phyloP scores from a whole-genome alignment of 2,329 filamentous ascomycete species.

The Neofusicoccum umdonicola region DNA sequence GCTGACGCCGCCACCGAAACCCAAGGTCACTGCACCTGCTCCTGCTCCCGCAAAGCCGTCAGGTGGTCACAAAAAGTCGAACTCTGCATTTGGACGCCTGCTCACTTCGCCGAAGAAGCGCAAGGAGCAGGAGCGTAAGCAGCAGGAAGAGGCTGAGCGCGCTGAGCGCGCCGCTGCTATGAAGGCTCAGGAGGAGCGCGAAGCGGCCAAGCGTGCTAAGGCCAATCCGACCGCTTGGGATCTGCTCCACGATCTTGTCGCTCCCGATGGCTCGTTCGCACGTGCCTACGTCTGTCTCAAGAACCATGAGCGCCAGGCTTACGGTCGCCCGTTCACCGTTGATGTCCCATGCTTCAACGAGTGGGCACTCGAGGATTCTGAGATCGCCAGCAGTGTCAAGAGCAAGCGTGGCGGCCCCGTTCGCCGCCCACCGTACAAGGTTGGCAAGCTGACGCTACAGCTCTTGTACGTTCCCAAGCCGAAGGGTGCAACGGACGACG shows the following conservation, averaged over 20 bases:
- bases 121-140: constrained; percentile 84
- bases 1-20: constrained; percentile 69
- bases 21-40: constrained; percentile 34
- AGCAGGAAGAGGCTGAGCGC: constrained; percentile 82
- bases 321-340: constrained; percentile 80
- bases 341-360: constrained; percentile 97
- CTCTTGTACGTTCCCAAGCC: constrained; percentile 92
- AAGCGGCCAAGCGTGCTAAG: constrained; percentile 57
- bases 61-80: constrained; percentile 69
- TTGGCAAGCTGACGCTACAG: constrained; percentile 92
- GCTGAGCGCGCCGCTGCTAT: constrained; percentile 68
- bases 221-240: constrained; percentile 72
- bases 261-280: constrained; percentile 89
- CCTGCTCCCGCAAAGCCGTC: constrained; percentile 60
- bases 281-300: constrained; percentile 91
- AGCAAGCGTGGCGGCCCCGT: constrained; percentile 81
- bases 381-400: constrained; percentile 81
- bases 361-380: constrained; percentile 80
- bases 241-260: constrained; percentile 79
- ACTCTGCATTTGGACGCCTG: constrained; percentile 77
- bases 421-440: constrained; percentile 84
- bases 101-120: constrained; percentile 89
- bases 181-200: constrained; percentile 39
- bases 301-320: constrained; percentile 85
- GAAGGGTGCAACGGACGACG: constrained; percentile 80